Evolutionary conservation across 2,329 filamentous ascomycete species (phyloP), one percentile per base, ranked within the genome.

Genomic region (Alternaria sp.): DNA sequence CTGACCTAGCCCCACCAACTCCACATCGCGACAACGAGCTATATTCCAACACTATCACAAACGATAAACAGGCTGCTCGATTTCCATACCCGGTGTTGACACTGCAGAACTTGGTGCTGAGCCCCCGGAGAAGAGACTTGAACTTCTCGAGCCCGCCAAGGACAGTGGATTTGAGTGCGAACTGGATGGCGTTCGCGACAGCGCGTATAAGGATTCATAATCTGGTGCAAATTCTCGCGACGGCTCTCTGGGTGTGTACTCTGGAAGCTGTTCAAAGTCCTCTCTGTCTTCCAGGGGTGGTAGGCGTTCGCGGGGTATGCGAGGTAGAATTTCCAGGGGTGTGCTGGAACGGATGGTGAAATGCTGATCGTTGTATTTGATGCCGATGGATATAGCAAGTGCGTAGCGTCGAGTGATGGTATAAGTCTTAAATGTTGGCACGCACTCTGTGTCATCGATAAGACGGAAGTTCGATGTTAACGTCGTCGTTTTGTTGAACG

Each of bases 391-490:
- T 4, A 79, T 61, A 10, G 56, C 66, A 21, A 80, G 67, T 7
- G 62, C 65, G 58, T 80, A 79, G 2, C 71, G 67, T 3, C 76
- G 70, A 2, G 71, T 77, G 23, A 79, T 69, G 4, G 71, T 75
- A 57, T 77, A 79, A 1, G 77, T 78, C 32, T 72, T 77, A 67
- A 79, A 79, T 1, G 73, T 74, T 1, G 77, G 77, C 1, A 79
- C 69, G 52, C 76, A 77, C 57, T 79, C 75, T 8, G 59, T 62
- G 45, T 79, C 72, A 40, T 79, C 74, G 15, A 78, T 65, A 10
- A 78, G 66, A 45, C 76, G 73, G 60, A 79, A 79, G 54, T 75
- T 74, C 8, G 69, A 69, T 0, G 76, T 76, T 12, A 79, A 58
- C 1, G 62, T 56, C 3, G 59, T 60, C 4, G 61, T 68, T 12